Conservation (phyloP, 345 rosid genomes). For the Sisymbrium altissimum region DNA sequence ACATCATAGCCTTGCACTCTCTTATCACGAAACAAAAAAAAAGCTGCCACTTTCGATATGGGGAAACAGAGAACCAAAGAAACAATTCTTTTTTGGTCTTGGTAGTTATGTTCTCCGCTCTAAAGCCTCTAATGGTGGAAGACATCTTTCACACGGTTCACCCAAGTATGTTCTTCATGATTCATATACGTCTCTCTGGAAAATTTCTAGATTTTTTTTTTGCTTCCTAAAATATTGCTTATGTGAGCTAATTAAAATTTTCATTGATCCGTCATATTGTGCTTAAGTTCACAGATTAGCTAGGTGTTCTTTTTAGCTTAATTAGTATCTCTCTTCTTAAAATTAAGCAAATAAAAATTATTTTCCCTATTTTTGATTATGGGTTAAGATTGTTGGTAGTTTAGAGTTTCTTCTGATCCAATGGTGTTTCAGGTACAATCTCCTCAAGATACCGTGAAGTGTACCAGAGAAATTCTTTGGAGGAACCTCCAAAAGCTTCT, state of each 20-base stretch:
- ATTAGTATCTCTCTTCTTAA: not conserved
- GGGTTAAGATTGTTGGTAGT: not conserved
- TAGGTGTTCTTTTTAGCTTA: not conserved
- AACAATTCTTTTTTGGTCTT: not conserved
- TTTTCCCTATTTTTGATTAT: not conserved
- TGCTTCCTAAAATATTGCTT: not conserved
- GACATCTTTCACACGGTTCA: conserved; percentile 16
- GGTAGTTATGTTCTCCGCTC: conserved; percentile 5
- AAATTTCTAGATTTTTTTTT: not conserved
- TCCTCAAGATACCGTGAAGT: not conserved
- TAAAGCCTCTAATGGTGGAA: too few relatives aligned
- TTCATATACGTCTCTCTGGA: not conserved
- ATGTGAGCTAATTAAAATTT: not conserved
- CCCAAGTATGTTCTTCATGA: conserved; percentile 12
- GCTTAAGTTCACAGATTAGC: not conserved
- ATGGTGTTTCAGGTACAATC: conserved; percentile 8
- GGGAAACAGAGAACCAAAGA: conserved; percentile 10
- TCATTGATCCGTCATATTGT: not conserved
- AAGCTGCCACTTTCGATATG: not conserved
- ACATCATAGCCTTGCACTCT: conserved; percentile 6
- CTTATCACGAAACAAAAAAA: not conserved
- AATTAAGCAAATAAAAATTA: not conserved
- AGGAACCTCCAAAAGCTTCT: not conserved
- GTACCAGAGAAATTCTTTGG: not conserved
- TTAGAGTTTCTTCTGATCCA: not conserved